These are phyloP conservation scores for Sonneratia alba DNA, from an alignment of 345 rosid genomes.

Conservation along the genomic window DNA sequence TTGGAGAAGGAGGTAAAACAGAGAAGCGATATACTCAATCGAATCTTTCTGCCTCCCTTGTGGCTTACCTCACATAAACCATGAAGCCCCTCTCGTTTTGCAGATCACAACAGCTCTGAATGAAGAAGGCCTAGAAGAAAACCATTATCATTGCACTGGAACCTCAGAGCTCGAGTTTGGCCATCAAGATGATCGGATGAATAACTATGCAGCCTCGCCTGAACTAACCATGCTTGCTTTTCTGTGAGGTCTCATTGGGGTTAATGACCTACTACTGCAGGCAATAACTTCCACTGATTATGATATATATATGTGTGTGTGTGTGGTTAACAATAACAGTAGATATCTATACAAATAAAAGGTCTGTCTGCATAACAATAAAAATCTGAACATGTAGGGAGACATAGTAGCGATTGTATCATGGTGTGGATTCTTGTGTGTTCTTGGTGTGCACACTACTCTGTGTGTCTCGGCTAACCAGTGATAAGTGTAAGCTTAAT, in stretches of 20 bases:
- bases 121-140: background rate
- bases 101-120: background rate
- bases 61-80: background rate
- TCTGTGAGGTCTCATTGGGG: background rate
- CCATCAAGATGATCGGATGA: background rate
- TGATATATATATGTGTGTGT: too few species aligned
- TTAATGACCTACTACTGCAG: too few species aligned
- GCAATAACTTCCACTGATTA: too few species aligned
- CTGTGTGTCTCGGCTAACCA: too few species aligned
- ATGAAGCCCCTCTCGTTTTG: background rate
- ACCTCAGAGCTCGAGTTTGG: background rate
- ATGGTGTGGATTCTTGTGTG: too few species aligned
- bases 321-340: too few species aligned
- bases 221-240: background rate
- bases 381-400: too few species aligned
- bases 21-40: background rate
- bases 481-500: too few species aligned
- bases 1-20: slow-evolving; percentile 15
- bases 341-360: too few species aligned
- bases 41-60: background rate
- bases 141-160: background rate
- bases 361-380: too few species aligned
- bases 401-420: too few species aligned
- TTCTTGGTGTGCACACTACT: too few species aligned
- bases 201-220: background rate